phyloP scores from a whole-genome alignment of 2,329 filamentous ascomycete genomes.

The Cercospora brassicicola region DNA sequence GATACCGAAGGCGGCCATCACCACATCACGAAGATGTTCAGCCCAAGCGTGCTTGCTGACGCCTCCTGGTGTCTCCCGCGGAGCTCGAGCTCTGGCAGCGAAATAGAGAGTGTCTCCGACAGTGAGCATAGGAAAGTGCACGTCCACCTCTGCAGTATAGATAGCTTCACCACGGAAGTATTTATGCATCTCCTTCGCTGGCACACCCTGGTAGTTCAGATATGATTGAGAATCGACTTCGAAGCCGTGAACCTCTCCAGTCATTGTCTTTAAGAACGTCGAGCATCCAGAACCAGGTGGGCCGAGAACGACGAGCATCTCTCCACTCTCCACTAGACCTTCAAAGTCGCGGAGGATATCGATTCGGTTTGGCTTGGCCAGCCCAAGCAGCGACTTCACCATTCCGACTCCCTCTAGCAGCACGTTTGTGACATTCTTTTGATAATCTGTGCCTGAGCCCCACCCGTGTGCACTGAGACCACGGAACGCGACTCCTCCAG shows the following conservation, averaged over 20 bases:
- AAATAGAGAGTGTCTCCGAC: slow-evolving; percentile 80
- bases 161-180: slow-evolving; percentile 81
- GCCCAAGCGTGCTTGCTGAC: slow-evolving; percentile 58
- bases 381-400: slow-evolving; percentile 39
- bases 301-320: slow-evolving; percentile 74
- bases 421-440: slow-evolving; percentile 53
- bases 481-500: slow-evolving; percentile 50
- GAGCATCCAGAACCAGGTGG: slow-evolving; percentile 71
- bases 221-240: slow-evolving; percentile 68
- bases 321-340: slow-evolving; percentile 66
- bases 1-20: slow-evolving; percentile 75
- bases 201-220: slow-evolving; percentile 80
- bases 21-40: slow-evolving; percentile 66
- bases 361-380: slow-evolving; percentile 37
- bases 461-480: slow-evolving; percentile 53
- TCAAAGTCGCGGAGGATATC: slow-evolving; percentile 69
- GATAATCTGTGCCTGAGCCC: slow-evolving; percentile 52
- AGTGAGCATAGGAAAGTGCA: slow-evolving; percentile 74
- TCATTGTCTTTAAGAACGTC: slow-evolving; percentile 80
- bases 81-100: slow-evolving; percentile 68
- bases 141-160: slow-evolving; percentile 81
- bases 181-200: slow-evolving; percentile 72
- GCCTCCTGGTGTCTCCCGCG: slow-evolving; percentile 61
- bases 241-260: slow-evolving; percentile 80
- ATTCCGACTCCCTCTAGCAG: slow-evolving; percentile 45